Conservation (phyloP, 345 rosid genomes). For the Syzygium grande region DNA sequence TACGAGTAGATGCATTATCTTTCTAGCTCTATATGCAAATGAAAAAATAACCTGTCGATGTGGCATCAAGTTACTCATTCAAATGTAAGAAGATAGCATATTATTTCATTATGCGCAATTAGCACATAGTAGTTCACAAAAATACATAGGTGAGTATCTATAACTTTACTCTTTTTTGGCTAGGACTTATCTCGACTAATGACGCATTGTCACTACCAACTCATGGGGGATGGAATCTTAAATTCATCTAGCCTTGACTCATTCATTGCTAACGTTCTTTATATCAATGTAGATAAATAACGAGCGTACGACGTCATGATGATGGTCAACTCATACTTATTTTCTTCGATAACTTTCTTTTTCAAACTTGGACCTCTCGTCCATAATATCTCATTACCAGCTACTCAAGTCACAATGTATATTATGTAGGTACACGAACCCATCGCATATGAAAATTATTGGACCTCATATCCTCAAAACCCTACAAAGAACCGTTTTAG, state of each 20-base stretch:
- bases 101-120: accelerated
- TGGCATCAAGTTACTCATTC: neutral
- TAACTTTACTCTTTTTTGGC: accelerated
- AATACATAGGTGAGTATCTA: neutral
- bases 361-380: neutral
- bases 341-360: neutral
- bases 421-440: neutral
- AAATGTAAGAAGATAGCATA: accelerated
- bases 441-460: neutral
- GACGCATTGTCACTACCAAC: too few species aligned
- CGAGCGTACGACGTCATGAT: neutral
- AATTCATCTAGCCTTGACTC: neutral
- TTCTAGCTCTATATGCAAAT: too few species aligned
- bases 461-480: neutral
- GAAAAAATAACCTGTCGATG: too few species aligned
- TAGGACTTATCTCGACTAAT: neutral
- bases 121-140: neutral
- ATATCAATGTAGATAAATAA: neutral
- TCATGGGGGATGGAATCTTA: too few species aligned
- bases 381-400: neutral
- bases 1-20: too few species aligned
- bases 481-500: neutral
- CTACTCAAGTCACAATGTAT: neutral
- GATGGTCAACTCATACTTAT: neutral
- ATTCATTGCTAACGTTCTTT: too few species aligned